Conservation (phyloP, 2,329 filamentous ascomycete species). For the Graphilbum sp. region DNA sequence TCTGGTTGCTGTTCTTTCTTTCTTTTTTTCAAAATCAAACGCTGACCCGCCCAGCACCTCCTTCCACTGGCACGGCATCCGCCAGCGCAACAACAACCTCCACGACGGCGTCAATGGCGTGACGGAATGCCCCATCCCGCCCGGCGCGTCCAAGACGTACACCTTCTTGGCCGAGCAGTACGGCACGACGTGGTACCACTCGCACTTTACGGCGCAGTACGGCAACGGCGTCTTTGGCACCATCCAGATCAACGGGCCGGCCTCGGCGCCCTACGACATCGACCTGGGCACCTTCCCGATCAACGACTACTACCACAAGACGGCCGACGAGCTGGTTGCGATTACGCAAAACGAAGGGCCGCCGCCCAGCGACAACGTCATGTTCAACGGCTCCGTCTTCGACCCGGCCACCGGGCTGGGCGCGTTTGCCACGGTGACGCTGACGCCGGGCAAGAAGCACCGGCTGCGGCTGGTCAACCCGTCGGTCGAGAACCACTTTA, state of each 20-base stretch:
- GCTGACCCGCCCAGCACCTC: constrained; percentile 11
- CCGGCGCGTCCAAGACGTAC: constrained; percentile 22
- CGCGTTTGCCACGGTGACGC: constrained; percentile 16
- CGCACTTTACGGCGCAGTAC: constrained; percentile 18
- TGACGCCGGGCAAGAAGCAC: constrained; percentile 26
- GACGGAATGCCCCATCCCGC: constrained; percentile 37
- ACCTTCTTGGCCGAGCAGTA: constrained; percentile 19
- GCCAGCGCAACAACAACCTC: constrained; percentile 15
- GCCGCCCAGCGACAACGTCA: constrained; percentile 17
- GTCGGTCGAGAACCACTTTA: constrained; percentile 27
- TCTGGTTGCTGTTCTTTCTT: too few relatives aligned
- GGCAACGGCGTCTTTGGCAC: constrained; percentile 30
- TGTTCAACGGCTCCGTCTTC: constrained; percentile 26
- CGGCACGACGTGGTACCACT: constrained; percentile 22
- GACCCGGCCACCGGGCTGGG: constrained; percentile 13
- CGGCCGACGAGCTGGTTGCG: constrained; percentile 9
- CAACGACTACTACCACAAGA: constrained; percentile 33
- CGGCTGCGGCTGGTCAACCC: constrained; percentile 33
- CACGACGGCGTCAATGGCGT: constrained; percentile 18
- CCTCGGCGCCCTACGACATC: constrained; percentile 25
- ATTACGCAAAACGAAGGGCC: constrained; percentile 1
- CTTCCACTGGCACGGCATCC: constrained; percentile 21
- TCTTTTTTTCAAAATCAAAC: too few relatives aligned
- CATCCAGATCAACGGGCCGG: constrained; percentile 22
- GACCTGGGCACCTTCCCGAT: constrained; percentile 34